A percentile compares a stretch with the other conserved stretches of the same genome.
These are phyloP conservation scores for Aphanomyces stellatus DNA, from an alignment of 352 stramenopile genomes.

Conservation along the genomic window DNA sequence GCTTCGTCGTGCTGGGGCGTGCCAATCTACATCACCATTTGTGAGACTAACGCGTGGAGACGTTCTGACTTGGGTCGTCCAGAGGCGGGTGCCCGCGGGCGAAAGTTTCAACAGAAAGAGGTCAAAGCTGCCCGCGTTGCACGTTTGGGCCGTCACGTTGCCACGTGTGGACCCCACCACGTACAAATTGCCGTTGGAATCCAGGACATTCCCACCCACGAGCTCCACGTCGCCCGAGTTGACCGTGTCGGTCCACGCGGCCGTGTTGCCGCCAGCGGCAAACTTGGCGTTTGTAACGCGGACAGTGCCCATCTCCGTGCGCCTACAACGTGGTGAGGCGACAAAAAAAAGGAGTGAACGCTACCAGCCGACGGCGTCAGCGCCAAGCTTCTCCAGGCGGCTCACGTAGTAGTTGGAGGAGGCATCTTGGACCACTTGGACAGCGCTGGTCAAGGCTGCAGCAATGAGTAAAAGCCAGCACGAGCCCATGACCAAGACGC, in stretches of 20 bases:
- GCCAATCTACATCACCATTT: conserved; percentile 12
- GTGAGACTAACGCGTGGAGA: neutral
- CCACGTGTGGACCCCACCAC: conserved; percentile 14
- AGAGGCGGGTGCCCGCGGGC: neutral
- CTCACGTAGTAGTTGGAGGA: neutral
- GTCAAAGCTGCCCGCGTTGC: conserved; percentile 18
- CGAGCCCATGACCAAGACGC: too few species aligned
- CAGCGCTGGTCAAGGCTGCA: neutral
- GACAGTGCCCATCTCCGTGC: neutral
- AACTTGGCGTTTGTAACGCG: conserved; percentile 6
- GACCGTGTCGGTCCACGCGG: conserved; percentile 3
- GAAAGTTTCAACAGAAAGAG: conserved; percentile 13
- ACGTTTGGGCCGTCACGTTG: conserved; percentile 3
- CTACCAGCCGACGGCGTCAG: neutral
- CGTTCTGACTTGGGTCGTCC: conserved; percentile 2
- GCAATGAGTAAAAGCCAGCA: neutral
- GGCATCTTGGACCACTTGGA: neutral
- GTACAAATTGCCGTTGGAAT: conserved; percentile 13
- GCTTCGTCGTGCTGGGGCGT: conserved; percentile 19
- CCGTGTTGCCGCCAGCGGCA: neutral
- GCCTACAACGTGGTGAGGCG: neutral
- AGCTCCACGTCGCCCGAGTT: conserved; percentile 10
- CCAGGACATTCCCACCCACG: conserved; percentile 11
- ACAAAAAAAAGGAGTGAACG: neutral
- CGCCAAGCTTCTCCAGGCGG: neutral